Base-by-base conservation (phyloP, 169 alveolate species). In the Babesia bovis region DNA sequence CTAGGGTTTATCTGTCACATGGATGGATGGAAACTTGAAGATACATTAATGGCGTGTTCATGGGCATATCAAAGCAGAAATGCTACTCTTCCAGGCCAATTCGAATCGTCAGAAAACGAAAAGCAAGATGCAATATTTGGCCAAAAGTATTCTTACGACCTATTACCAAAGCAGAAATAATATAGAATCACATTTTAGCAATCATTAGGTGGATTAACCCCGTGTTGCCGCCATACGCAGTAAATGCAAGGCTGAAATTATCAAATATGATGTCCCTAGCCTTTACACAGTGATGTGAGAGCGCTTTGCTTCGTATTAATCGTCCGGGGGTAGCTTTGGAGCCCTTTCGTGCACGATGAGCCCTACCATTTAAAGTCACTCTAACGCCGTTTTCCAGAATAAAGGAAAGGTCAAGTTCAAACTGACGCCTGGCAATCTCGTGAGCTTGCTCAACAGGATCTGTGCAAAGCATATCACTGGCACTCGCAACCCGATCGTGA, bases 1-100 rank as follows among this genome's bases (percentile, higher is more conserved):
- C 52, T 81, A 35, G 88, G 84, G 25, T 69, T 71, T 63, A 58
- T 81, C 33, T 81, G 88, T 68, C 88, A 81, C 40, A 69, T 81
- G 83, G 84, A 81, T 58, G 67, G 72, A 28, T 81, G 88, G 83
- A 59, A 70, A 36, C 55, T 75, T n/a, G 88, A 72, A 38, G 82
- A 56, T 19, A 67, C 65, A 32, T 26, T 72, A 3, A 19, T 81
- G 33, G 23, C 83, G 3, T 81, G 88, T 51, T 60, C 74, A 38
- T 81, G 88, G 88, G 88, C 88, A 23, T 71, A 71, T 40, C 82
- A 65, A 68, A 59, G 66, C 73, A 65, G 74, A 44, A 59, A 7
- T 21, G 68, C 65, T 9, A 38, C 36, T 38, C 10, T 56, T 45
- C 58, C 76, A 28, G 59, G 53, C 26, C 81, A 66, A 21, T 36